Conservation (phyloP, 2,329 filamentous ascomycete species). For the Sarocladium oryzae region DNA sequence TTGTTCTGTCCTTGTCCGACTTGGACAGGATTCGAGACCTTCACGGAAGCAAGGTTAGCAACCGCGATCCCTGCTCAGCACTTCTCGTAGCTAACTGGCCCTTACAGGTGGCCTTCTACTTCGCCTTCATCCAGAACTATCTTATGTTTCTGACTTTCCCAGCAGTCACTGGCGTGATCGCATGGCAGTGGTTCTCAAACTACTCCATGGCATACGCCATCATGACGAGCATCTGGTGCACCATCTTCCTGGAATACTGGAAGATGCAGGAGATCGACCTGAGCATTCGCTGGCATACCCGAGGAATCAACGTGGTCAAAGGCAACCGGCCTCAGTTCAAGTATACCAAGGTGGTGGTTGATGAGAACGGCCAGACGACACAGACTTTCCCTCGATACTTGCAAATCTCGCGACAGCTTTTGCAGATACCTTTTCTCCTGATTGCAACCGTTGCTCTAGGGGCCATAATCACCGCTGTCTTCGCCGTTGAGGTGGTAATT, state of each 20-base stretch:
- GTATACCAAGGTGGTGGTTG: slow-evolving; percentile 54
- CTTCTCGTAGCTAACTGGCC: background rate
- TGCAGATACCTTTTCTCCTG: slow-evolving; percentile 63
- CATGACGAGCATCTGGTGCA: slow-evolving; percentile 62
- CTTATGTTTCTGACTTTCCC: slow-evolving; percentile 65
- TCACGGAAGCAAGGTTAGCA: slow-evolving; percentile 50
- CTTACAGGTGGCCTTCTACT: slow-evolving; percentile 65
- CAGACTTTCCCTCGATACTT: slow-evolving; percentile 59
- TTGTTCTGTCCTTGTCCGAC: slow-evolving; percentile 43
- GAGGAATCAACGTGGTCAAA: slow-evolving; percentile 61
- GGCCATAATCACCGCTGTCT: slow-evolving; percentile 60
- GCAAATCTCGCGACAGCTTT: slow-evolving; percentile 56
- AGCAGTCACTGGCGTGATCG: slow-evolving; percentile 58
- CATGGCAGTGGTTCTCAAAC: slow-evolving; percentile 61
- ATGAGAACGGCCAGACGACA: slow-evolving; percentile 56
- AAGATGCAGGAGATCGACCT: slow-evolving; percentile 69
- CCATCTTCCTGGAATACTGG: slow-evolving; percentile 74
- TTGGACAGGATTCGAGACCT: slow-evolving; percentile 55
- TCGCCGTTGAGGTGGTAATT: slow-evolving; percentile 69
- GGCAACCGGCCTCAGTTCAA: slow-evolving; percentile 58
- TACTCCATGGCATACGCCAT: slow-evolving; percentile 67
- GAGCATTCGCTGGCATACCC: slow-evolving; percentile 65
- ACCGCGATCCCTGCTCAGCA: background rate
- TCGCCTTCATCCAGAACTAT: slow-evolving; percentile 75
- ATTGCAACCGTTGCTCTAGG: slow-evolving; percentile 54